Evolutionary conservation across 345 rosid genomes (phyloP).

Genomic region (Camelina neglecta): DNA sequence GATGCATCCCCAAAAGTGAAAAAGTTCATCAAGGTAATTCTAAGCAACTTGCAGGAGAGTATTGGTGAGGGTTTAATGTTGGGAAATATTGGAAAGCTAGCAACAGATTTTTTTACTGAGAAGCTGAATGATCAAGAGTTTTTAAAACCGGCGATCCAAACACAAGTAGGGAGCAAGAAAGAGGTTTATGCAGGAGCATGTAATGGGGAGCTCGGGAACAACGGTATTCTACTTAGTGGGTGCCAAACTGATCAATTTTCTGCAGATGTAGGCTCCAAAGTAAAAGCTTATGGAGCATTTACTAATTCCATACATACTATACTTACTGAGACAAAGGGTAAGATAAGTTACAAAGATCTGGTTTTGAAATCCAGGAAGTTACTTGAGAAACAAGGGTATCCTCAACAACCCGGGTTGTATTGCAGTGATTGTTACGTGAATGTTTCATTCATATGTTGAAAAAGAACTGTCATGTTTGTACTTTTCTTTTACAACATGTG

Average conservation of each 20-base stretch:
- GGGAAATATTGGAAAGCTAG: conserved; percentile 57
- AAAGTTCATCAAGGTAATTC: conserved; percentile 81
- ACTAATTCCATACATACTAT: conserved; percentile 81
- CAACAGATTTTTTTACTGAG: neutral
- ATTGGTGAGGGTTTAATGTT: conserved; percentile 48
- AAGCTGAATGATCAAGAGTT: conserved; percentile 12
- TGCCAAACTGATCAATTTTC: conserved; percentile 87
- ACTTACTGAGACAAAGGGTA: conserved; percentile 58
- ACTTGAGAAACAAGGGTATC: conserved; percentile 65
- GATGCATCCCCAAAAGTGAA: conserved; percentile 92
- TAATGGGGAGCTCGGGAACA: conserved; percentile 55
- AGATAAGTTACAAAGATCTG: conserved; percentile 57
- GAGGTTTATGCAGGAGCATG: conserved; percentile 71
- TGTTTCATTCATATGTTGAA: conserved; percentile 41
- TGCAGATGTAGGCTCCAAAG: conserved; percentile 75
- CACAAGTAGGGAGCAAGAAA: conserved; percentile 41
- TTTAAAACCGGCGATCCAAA: conserved; percentile 8
- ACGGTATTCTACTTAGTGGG: conserved; percentile 81
- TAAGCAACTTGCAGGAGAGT: conserved; percentile 53
- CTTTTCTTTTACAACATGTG: neutral
- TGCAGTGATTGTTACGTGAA: conserved; percentile 58
- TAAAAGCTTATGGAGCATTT: conserved; percentile 78
- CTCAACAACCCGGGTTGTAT: conserved; percentile 84
- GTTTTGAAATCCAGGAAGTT: conserved; percentile 61
- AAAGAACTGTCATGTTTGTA: conserved; percentile 2